Conservation (phyloP, 495 filamentous ascomycete species). For the Jackrogersella multiformis region DNA sequence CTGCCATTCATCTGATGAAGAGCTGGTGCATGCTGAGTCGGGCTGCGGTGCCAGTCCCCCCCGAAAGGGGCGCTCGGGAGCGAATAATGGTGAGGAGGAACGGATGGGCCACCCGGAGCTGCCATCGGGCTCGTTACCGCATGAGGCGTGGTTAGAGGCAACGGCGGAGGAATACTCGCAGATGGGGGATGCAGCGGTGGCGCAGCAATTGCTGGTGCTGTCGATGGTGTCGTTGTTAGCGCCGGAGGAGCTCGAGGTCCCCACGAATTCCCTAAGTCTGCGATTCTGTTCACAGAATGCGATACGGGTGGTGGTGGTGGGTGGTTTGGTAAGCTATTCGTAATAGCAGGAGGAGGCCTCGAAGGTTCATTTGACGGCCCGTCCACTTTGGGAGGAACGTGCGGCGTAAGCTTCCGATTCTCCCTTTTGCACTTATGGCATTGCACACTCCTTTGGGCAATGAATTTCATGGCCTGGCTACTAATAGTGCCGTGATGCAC, state of each 20-base stretch:
- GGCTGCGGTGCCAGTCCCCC: conserved; percentile 45
- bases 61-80: conserved; percentile 49
- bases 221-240: conserved; percentile 23
- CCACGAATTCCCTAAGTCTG: conserved; percentile 40
- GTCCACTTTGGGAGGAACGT: conserved; percentile 44
- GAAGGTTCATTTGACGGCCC: conserved; percentile 48
- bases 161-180: conserved; percentile 31
- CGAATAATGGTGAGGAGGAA: conserved; percentile 51
- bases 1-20: conserved; percentile 55
- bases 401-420: conserved; percentile 48
- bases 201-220: conserved; percentile 24
- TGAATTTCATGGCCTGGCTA: conserved; percentile 56
- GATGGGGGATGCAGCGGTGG: conserved; percentile 38
- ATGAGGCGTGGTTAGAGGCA: conserved; percentile 36
- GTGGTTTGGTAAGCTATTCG: conserved; percentile 20
- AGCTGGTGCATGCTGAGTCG: conserved; percentile 48
- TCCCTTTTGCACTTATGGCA: conserved; percentile 66
- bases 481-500: conserved; percentile 51
- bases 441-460: conserved; percentile 61
- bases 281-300: conserved; percentile 33
- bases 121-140: conserved; percentile 41
- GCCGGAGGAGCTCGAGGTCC: conserved; percentile 25
- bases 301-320: conserved; percentile 34
- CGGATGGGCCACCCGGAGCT: conserved; percentile 43
- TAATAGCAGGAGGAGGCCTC: conserved; percentile 42